A percentile compares a stretch with the other conserved stretches of the same genome.
Conservation (phyloP, 768 basidiomycete species). For the Fistulinella prunicolor region DNA sequence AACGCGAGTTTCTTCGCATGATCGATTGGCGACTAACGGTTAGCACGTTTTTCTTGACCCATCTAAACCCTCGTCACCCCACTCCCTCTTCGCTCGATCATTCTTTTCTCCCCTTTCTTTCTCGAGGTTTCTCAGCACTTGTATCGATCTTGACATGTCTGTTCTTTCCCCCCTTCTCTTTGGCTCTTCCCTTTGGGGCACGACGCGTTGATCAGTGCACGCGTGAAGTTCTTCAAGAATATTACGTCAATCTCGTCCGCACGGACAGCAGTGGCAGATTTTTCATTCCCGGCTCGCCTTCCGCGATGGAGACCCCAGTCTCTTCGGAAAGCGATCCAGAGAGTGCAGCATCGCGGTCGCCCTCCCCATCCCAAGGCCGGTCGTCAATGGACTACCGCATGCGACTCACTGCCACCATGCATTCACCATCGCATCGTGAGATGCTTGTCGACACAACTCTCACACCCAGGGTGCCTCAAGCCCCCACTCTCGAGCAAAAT, state of each 20-base stretch:
- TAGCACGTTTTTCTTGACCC: slow-evolving; percentile 41
- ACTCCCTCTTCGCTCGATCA: slow-evolving; percentile 7
- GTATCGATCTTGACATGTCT: slow-evolving; percentile 20
- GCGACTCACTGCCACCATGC: slow-evolving; percentile 26
- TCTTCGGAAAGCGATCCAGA: slow-evolving; percentile 56
- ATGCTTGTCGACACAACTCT: slow-evolving; percentile 37
- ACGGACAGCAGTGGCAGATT: slow-evolving; percentile 69
- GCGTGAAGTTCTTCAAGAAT: slow-evolving; percentile 85
- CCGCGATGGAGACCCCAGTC: slow-evolving; percentile 40
- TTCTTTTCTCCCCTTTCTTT: neutral
- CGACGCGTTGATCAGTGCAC: slow-evolving; percentile 59
- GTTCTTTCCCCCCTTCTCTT: slow-evolving; percentile 4
- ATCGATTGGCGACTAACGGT: slow-evolving; percentile 97
- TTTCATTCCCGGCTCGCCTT: slow-evolving; percentile 44
- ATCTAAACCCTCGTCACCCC: slow-evolving; percentile 8
- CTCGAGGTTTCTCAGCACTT: slow-evolving; percentile 6
- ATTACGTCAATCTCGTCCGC: slow-evolving; percentile 90
- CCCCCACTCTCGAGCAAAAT: slow-evolving; percentile 77
- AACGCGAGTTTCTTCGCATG: slow-evolving; percentile 86
- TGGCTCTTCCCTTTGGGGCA: slow-evolving; percentile 1
- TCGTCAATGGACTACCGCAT: slow-evolving; percentile 20
- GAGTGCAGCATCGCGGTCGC: slow-evolving; percentile 47
- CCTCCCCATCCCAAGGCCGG: slow-evolving; percentile 40
- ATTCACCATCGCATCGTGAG: slow-evolving; percentile 27
- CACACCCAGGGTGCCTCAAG: slow-evolving; percentile 44